These are phyloP conservation scores for Huntiella moniliformis DNA, from an alignment of 2,329 filamentous ascomycete genomes.

Conservation along the genomic window DNA sequence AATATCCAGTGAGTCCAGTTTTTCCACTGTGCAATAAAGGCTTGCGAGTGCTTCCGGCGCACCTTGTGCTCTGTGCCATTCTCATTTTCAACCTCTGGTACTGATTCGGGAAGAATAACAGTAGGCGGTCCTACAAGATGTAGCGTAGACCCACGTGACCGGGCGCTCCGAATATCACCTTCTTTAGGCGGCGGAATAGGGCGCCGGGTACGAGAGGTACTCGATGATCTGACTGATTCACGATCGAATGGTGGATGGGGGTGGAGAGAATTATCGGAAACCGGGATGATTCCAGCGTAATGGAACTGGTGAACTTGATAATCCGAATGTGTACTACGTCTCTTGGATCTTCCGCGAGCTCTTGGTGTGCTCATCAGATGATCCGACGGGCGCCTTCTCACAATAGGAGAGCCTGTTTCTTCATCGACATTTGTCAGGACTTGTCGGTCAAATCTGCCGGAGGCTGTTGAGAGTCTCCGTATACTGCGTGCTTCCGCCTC, in stretches of 20 bases:
- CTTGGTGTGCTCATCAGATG: conserved; percentile 31
- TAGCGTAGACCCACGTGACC: conserved; percentile 66
- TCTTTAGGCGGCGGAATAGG: conserved; percentile 78
- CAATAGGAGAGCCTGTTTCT: conserved; percentile 26
- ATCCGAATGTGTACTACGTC: conserved; percentile 52
- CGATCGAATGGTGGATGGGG: conserved; percentile 53
- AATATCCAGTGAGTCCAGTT: conserved; percentile 46
- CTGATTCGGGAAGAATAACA: conserved; percentile 21
- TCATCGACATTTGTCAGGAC: conserved; percentile 66
- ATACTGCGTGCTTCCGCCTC: conserved; percentile 66
- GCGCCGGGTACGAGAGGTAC: conserved; percentile 57
- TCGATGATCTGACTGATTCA: conserved; percentile 54
- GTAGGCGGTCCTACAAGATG: conserved; percentile 59
- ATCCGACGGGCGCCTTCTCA: conserved; percentile 22
- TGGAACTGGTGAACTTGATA: conserved; percentile 46
- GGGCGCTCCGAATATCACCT: conserved; percentile 43
- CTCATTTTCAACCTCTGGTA: conserved; percentile 12
- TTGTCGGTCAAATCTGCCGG: conserved; percentile 65
- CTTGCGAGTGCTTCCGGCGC: conserved; percentile 37
- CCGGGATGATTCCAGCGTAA: background rate
- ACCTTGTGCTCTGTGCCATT: conserved; percentile 24
- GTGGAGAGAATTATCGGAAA: conserved; percentile 19
- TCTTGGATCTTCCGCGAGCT: conserved; percentile 57
- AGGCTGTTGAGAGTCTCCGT: conserved; percentile 71
- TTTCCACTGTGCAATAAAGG: conserved; percentile 42